These are phyloP conservation scores for Incumbomyces delicatus DNA, from an alignment of 2,329 filamentous ascomycete species.

Conservation along the genomic window DNA sequence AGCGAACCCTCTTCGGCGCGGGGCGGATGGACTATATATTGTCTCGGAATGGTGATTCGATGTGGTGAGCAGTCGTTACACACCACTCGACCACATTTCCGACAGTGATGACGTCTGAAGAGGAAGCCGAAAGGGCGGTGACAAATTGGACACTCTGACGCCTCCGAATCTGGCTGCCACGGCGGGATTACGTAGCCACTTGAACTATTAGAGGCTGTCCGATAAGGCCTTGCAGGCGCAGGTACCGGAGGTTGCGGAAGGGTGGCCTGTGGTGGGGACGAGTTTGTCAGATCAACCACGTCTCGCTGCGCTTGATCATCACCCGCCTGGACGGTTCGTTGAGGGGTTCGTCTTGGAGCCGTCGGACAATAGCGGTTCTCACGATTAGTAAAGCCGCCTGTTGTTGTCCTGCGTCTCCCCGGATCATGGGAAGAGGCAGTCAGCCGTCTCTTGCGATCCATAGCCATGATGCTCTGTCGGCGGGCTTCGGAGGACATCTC, in stretches of 20 bases:
- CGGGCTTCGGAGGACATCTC: conserved; percentile 15
- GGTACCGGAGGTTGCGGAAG: conserved; percentile 10
- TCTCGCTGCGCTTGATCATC: conserved; percentile 9
- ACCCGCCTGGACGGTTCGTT: conserved; percentile 15
- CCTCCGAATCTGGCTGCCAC: conserved; percentile 85
- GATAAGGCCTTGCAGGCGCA: conserved; percentile 7
- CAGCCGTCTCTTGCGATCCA: conserved; percentile 35
- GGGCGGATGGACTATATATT: conserved; percentile 80
- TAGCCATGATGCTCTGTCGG: conserved; percentile 15
- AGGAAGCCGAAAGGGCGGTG: conserved; percentile 69
- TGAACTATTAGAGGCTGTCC: conserved; percentile 15
- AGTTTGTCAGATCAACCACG: conserved; percentile 21
- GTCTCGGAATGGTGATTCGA: conserved; percentile 84
- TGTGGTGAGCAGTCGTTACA: conserved; percentile 86
- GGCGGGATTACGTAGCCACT: conserved; percentile 53
- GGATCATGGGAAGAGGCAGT: conserved; percentile 27
- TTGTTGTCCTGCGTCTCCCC: conserved; percentile 20
- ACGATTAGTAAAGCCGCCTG: conserved; percentile 13
- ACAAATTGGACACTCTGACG: conserved; percentile 77
- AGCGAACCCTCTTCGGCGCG: conserved; percentile 32
- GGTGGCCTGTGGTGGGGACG: conserved; percentile 20
- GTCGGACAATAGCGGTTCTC: conserved; percentile 12
- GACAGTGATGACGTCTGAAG: conserved; percentile 86
- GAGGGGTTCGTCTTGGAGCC: conserved; percentile 25
- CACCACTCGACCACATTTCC: conserved; percentile 91